phyloP scores from a whole-genome alignment of 2,329 filamentous ascomycete genomes.

The Aspergillus ustus region DNA sequence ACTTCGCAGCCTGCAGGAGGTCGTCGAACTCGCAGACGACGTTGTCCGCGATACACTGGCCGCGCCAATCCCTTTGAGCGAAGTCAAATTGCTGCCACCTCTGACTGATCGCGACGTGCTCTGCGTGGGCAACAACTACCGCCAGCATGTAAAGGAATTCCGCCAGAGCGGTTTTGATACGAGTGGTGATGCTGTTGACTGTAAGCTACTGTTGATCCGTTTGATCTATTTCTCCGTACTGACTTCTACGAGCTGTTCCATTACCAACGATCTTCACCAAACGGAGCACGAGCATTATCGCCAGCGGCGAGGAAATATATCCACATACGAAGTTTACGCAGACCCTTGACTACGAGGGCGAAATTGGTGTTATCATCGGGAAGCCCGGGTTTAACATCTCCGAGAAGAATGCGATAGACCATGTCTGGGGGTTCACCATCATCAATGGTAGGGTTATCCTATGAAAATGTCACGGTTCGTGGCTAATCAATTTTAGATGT shows the following conservation, averaged over 20 bases:
- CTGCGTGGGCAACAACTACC: conserved; percentile 62
- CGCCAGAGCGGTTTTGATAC: conserved; percentile 60
- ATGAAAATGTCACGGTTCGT: background rate
- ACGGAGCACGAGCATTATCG: conserved; percentile 58
- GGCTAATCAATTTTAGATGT: conserved; percentile 38
- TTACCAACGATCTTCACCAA: conserved; percentile 61
- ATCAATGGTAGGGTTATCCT: conserved; percentile 47
- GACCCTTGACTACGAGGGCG: conserved; percentile 61
- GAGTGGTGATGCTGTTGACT: conserved; percentile 55
- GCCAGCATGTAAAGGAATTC: conserved; percentile 62
- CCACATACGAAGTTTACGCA: conserved; percentile 54
- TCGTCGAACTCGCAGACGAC: conserved; percentile 53
- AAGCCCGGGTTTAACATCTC: conserved; percentile 51
- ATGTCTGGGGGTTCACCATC: conserved; percentile 63
- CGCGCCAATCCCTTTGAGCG: conserved; percentile 33
- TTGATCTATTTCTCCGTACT: background rate
- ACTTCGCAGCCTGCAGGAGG: conserved; percentile 54
- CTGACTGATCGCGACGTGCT: conserved; percentile 57
- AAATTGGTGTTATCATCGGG: conserved; percentile 61
- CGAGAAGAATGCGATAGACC: conserved; percentile 51
- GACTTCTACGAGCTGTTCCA: conserved; percentile 47
- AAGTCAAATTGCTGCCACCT: conserved; percentile 52
- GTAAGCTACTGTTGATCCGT: background rate
- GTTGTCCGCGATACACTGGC: conserved; percentile 42
- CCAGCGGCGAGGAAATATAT: conserved; percentile 52